phyloP scores from a whole-genome alignment of 371 early-diverging fungal genomes.

The Apophysomyces trapeziformis region DNA sequence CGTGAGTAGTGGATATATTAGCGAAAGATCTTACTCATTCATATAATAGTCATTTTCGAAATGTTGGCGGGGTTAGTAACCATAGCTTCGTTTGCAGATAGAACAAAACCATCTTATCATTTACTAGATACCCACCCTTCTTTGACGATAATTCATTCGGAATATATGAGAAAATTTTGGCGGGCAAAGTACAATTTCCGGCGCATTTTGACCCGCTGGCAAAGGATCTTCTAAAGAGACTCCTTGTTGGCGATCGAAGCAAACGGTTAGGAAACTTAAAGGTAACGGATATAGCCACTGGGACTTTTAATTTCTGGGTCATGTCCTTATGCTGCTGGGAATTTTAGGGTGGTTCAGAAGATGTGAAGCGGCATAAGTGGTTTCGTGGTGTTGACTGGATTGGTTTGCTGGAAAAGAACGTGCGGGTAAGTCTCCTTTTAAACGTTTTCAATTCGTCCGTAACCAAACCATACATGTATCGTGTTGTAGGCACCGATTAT shows the following conservation, averaged over 20 bases:
- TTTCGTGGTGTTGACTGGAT: slow-evolving; percentile 81
- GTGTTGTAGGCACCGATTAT: slow-evolving; percentile 79
- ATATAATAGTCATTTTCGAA: slow-evolving; percentile 83
- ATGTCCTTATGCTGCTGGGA: not conserved
- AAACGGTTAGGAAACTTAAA: slow-evolving; percentile 92
- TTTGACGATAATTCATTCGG: slow-evolving; percentile 93
- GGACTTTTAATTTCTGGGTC: not conserved
- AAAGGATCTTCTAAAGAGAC: slow-evolving; percentile 87
- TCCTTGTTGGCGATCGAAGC: slow-evolving; percentile 87
- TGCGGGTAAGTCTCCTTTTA: slow-evolving; percentile 28
- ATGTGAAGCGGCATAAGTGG: slow-evolving; percentile 82
- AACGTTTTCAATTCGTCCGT: slow-evolving; percentile 24
- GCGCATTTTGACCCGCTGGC: slow-evolving; percentile 86
- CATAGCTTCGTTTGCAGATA: not conserved
- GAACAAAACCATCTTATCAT: not conserved
- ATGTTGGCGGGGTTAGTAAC: slow-evolving; percentile 81
- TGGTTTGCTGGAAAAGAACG: slow-evolving; percentile 58
- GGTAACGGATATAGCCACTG: slow-evolving; percentile 17
- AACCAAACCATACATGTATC: not conserved
- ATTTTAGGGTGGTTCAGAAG: slow-evolving; percentile 13
- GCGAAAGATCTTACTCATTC: not conserved
- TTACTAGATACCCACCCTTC: slow-evolving; percentile 90
- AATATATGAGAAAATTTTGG: slow-evolving; percentile 85
- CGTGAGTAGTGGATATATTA: slow-evolving; percentile 15
- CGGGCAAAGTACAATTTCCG: slow-evolving; percentile 84